Evolutionary conservation across 345 rosid genomes (phyloP), one percentile per base, ranked within the genome.

Genomic region (Hibiscus trionum): DNA sequence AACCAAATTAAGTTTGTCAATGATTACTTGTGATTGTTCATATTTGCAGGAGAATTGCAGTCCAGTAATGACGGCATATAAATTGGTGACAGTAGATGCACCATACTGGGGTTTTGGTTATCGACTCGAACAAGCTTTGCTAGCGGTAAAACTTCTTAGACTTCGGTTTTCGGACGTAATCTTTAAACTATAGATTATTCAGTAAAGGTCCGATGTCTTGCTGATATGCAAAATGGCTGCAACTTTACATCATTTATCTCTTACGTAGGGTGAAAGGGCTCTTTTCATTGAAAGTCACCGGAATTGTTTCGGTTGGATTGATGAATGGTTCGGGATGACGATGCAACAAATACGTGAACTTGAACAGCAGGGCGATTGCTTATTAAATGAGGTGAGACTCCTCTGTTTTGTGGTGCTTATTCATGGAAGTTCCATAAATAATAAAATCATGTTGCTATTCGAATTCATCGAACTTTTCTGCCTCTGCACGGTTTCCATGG

Each of bases 71-170:
- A 89, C 91, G 21, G 91, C 88, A 27, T 89, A 87, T 70, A 89
- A 89, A 66, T 80, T 89, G 83, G 83, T 89, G 58, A 89, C 85
- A 29, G 66, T 89, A 47, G 93, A 89, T 81, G 91, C 89, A 60
- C 90, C 93, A 3, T 89, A 89, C 72, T 89, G 93, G 91, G 93
- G 91, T 33, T 89, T 89, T 52, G 90, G 91, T 70, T 85, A 84
- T 75, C 88, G 91, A 55, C 84, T 89, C 47, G 93, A 87, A 57
- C 93, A 89, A 77, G 91, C 93, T 75, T 77, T 89, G 74, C 53
- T 87, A 42, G 85, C 86, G 81, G 93, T 89, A 89, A 76, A 15
- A 17, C 24, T 61, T 63, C 72, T 66, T 29, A 2, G 31, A 58
- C 78, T 61, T 17, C 16, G 1, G 46, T 12, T 21, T 61, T 17